Evolutionary conservation across 2,329 filamentous ascomycete species (phyloP).

Genomic region (Fusarium ramigenum): DNA sequence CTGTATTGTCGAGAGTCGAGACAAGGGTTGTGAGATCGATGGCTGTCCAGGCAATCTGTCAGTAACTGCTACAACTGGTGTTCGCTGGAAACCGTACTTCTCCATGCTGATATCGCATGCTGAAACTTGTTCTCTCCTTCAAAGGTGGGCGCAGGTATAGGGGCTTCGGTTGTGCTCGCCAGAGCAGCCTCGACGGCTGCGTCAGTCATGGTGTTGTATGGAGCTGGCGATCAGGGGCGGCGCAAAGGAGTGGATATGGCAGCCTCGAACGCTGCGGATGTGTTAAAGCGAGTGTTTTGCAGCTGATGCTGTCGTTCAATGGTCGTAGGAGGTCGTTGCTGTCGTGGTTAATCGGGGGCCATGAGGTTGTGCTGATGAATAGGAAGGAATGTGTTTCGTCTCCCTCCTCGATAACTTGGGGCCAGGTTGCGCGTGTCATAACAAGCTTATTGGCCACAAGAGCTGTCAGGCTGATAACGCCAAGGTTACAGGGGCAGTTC

Average conservation of each 20-base stretch:
- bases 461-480: conserved; percentile 41
- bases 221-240: conserved; percentile 9
- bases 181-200: conserved; percentile 45
- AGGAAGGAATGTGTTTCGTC: conserved; percentile 39
- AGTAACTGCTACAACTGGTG: conserved; percentile 11
- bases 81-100: conserved; percentile 67
- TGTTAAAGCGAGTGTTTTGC: conserved; percentile 1
- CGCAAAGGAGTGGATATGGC: conserved; percentile 29
- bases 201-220: conserved; percentile 46
- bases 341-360: conserved; percentile 20
- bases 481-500: conserved; percentile 31
- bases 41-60: conserved; percentile 59
- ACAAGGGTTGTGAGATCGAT: conserved; percentile 88
- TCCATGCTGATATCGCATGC: conserved; percentile 93
- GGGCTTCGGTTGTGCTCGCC: conserved; percentile 38
- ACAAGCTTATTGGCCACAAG: conserved; percentile 32
- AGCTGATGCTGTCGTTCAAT: not conserved
- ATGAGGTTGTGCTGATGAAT: conserved; percentile 15
- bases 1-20: conserved; percentile 86
- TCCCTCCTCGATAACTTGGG: conserved; percentile 31
- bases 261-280: conserved; percentile 17
- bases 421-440: conserved; percentile 33
- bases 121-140: conserved; percentile 92
- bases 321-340: conserved; percentile 10
- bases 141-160: conserved; percentile 40